These are phyloP conservation scores for Rhodomyrtus tomentosa DNA, from an alignment of 345 rosid genomes.

Conservation along the genomic window DNA sequence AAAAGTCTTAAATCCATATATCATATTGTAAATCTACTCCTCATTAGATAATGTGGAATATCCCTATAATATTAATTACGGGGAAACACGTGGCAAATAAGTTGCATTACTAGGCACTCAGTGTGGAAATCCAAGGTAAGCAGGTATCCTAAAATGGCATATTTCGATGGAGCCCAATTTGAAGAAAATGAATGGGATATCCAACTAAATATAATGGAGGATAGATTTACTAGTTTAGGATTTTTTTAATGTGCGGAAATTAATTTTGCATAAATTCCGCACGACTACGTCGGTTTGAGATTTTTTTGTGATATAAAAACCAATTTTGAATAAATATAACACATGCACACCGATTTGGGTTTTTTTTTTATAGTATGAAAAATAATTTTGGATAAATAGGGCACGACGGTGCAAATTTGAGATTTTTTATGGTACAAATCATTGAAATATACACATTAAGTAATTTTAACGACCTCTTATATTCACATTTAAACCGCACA, in stretches of 20 bases:
- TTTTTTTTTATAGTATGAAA: neutral
- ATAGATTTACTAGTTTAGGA: neutral
- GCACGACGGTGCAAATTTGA: neutral
- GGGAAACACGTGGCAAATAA: neutral
- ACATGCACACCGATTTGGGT: accelerated
- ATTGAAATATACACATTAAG: neutral
- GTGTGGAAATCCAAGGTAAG: neutral
- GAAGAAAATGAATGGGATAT: neutral
- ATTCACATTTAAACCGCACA: no score
- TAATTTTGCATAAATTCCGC: neutral
- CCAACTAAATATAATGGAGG: neutral
- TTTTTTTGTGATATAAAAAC: accelerated
- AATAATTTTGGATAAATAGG: neutral
- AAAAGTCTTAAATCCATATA: accelerated
- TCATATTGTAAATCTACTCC: neutral
- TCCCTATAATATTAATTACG: no score
- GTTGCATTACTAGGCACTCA: accelerated
- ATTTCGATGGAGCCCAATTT: neutral
- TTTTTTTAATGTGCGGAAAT: neutral
- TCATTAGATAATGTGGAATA: no score
- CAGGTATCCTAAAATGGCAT: neutral
- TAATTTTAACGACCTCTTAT: neutral
- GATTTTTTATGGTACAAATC: no score
- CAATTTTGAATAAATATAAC: neutral
- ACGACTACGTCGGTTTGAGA: accelerated